Evolutionary conservation across 2,329 filamentous ascomycete species (phyloP).

Genomic region (Myriosclerotinia curreyana): DNA sequence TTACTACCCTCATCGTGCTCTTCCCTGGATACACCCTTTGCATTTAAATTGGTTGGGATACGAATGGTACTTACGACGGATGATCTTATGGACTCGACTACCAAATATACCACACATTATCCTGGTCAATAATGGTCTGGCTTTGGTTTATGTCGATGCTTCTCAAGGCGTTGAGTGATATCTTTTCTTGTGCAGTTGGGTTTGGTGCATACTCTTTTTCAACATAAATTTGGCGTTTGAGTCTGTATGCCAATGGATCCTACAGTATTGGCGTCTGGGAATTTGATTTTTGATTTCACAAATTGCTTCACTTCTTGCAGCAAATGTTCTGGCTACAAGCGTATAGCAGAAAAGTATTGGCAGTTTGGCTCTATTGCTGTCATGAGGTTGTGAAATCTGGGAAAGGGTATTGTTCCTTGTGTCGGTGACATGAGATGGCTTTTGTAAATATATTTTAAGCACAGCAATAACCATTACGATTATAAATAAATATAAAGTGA

Average conservation of each 20-base stretch:
- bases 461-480: slow-evolving; percentile 10
- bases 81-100: slow-evolving; percentile 24
- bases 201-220: slow-evolving; percentile 19
- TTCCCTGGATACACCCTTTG: slow-evolving; percentile 36
- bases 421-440: slow-evolving; percentile 15
- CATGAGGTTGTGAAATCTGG: slow-evolving; percentile 13
- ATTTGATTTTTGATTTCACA: slow-evolving; percentile 7
- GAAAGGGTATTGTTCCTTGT: slow-evolving; percentile 17
- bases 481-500: background rate
- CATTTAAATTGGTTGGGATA: slow-evolving; percentile 40
- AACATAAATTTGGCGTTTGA: slow-evolving; percentile 20
- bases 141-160: slow-evolving; percentile 22
- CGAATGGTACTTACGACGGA: slow-evolving; percentile 38
- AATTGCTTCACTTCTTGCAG: slow-evolving; percentile 14
- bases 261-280: slow-evolving; percentile 22
- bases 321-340: slow-evolving; percentile 21
- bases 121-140: slow-evolving; percentile 16
- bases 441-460: slow-evolving; percentile 19
- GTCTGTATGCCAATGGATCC: slow-evolving; percentile 21
- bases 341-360: slow-evolving; percentile 19
- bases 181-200: slow-evolving; percentile 16
- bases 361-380: slow-evolving; percentile 21
- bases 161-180: slow-evolving; percentile 18
- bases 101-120: slow-evolving; percentile 19
- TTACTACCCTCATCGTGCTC: slow-evolving; percentile 35